Conservation (phyloP, 495 filamentous ascomycete species). For the Friedmanniomyces endolithicus region DNA sequence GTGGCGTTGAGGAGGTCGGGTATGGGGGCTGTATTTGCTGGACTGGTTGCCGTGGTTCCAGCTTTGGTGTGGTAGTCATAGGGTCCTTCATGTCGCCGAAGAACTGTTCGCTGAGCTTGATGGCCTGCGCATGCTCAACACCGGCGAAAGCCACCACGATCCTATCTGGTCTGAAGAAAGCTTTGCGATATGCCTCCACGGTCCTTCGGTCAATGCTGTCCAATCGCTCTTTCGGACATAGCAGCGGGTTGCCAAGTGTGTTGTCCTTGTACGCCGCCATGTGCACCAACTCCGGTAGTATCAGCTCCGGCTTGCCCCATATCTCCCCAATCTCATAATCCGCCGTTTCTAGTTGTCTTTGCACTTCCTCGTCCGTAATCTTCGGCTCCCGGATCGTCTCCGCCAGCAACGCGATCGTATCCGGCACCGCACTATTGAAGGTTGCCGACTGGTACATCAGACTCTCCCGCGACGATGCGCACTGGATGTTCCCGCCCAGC, state of each 20-base stretch:
- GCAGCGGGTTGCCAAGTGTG: conserved; percentile 82
- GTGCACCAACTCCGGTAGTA: conserved; percentile 88
- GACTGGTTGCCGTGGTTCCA: conserved; percentile 8
- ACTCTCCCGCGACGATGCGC: conserved; percentile 85
- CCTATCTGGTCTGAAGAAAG: conserved; percentile 77
- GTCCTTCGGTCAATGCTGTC: conserved; percentile 58
- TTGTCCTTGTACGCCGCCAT: conserved; percentile 91
- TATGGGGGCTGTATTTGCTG: conserved; percentile 24
- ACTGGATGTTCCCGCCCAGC: conserved; percentile 90
- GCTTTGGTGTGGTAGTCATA: neutral
- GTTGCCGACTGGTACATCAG: conserved; percentile 98
- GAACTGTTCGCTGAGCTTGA: conserved; percentile 65
- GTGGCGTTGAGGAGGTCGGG: conserved; percentile 28
- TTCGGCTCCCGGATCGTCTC: conserved; percentile 86
- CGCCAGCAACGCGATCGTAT: conserved; percentile 71
- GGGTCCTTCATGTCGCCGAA: conserved; percentile 71
- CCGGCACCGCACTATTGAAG: conserved; percentile 85
- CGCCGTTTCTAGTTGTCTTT: conserved; percentile 75
- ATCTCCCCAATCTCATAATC: conserved; percentile 95
- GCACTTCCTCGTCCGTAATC: conserved; percentile 82
- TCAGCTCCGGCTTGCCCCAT: conserved; percentile 93
- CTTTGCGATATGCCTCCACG: conserved; percentile 65
- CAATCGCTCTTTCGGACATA: conserved; percentile 80
- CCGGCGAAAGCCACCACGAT: conserved; percentile 94
- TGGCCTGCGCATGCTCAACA: conserved; percentile 67